Base-by-base conservation (phyloP, 2,329 filamentous ascomycete genomes). In the Emericellopsis cladophorae region DNA sequence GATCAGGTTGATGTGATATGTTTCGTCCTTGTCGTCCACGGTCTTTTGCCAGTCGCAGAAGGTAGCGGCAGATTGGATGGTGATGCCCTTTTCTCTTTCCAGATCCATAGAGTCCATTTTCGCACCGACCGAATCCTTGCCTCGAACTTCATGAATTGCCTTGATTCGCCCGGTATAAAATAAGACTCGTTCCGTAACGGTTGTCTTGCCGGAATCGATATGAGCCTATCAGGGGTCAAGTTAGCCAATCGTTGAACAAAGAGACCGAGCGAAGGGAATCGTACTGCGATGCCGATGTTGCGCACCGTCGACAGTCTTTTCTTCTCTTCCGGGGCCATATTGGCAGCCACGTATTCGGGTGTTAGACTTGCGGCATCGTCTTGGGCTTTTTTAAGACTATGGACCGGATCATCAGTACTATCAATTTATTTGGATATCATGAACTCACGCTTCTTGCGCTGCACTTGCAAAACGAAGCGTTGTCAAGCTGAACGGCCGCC, bases 31-130 rank as follows among this genome's bases (percentile, higher is more conserved):
- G 49, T 84, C 84, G 48, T 90, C 67, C 53, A 86, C 81, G 61
- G 77, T 81, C 70, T 94, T 95, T 49, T 83, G 67, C 92, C 92
- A 98, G 65, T 98, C 89, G 62, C 87, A 94, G 61, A 95, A 98
- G 1, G 92, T 98, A 21, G 92, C 92, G 10, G 92, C 92, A 51
- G 90, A 96, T 63, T 98, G 90, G 55, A 98, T 98, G 43, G 92
- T 98, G 60, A 98, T 98, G 54, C 92, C 92, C 70, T 95, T 95
- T 62, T 96, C 92, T 63, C 92, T 76, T 67, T 98, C 92, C 51
- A 98, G 72, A 53, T 98, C 92, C 92, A 98, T 98, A 22, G 89
- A 95, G 69, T 98, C 92, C 92, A 98, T 98, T 70, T 98, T 98
- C 45, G 92, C 92, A 49, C 92, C 92, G 33, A 95, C 88, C 31